A percentile compares a stretch with the other conserved stretches of the same genome.
These are phyloP conservation scores for Fusarium hostae DNA, from an alignment of 2,329 filamentous ascomycete genomes.

Conservation along the genomic window DNA sequence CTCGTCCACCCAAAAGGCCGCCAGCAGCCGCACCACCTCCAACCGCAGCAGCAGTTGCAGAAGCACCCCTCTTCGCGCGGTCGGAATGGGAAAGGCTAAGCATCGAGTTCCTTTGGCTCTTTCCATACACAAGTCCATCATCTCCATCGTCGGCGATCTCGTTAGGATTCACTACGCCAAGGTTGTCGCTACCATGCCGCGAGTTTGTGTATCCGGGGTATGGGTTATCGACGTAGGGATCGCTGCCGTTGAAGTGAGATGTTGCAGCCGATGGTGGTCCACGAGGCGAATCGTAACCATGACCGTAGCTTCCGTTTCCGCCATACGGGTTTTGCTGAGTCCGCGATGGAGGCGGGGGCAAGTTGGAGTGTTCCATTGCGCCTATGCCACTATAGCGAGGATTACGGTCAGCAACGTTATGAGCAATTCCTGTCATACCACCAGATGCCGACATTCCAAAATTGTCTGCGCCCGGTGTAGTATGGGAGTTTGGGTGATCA, in stretches of 20 bases:
- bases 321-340: conserved; percentile 43
- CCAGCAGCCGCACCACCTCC: conserved; percentile 58
- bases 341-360: conserved; percentile 53
- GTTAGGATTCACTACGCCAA: conserved; percentile 77
- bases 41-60: conserved; percentile 56
- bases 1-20: conserved; percentile 48
- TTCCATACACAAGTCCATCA: conserved; percentile 75
- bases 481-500: conserved; percentile 44
- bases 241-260: conserved; percentile 43
- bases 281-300: conserved; percentile 41
- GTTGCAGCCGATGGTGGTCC: conserved; percentile 27
- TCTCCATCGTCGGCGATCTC: conserved; percentile 89
- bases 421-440: conserved; percentile 75
- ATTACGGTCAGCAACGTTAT: conserved; percentile 72
- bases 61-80: conserved; percentile 38
- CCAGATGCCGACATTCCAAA: conserved; percentile 70
- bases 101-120: conserved; percentile 65
- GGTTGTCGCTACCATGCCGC: conserved; percentile 58
- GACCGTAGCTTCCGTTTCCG: conserved; percentile 38
- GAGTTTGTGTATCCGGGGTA: conserved; percentile 67
- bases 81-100: conserved; percentile 64
- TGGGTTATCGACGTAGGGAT: conserved; percentile 70
- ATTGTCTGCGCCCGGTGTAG: conserved; percentile 73
- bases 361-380: conserved; percentile 60
- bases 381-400: conserved; percentile 73